Evolutionary conservation across 2,329 filamentous ascomycete genomes (phyloP).

Genomic region (Ascochyta koolunga): DNA sequence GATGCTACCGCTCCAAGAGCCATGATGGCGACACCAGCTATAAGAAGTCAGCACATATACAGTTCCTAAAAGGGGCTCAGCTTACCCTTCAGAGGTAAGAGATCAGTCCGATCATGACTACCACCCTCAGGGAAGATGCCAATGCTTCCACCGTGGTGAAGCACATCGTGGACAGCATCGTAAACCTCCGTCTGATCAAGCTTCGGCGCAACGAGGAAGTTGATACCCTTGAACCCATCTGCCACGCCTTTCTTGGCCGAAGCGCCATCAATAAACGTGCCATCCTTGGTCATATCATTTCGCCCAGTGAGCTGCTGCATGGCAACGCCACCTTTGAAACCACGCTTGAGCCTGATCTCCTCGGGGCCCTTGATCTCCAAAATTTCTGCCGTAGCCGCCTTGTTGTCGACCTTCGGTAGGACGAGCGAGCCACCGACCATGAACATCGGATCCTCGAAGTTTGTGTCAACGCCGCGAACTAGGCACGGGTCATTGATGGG

Average conservation of each 20-base stretch:
- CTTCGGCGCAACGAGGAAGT: conserved; percentile 88
- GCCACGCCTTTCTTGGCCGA: conserved; percentile 59
- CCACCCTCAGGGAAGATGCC: conserved; percentile 98
- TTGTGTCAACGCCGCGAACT: conserved; percentile 77
- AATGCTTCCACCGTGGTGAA: conserved; percentile 84
- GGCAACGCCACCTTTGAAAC: conserved; percentile 78
- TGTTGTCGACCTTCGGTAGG: conserved; percentile 81
- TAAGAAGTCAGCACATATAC: conserved; percentile 21
- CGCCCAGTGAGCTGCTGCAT: conserved; percentile 82
- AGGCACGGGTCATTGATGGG: conserved; percentile 83
- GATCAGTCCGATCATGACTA: conserved; percentile 90
- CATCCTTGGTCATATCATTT: conserved; percentile 71
- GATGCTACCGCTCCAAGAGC: conserved; percentile 87
- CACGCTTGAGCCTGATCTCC: conserved; percentile 84
- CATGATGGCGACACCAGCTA: conserved; percentile 96
- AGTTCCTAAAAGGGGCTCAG: background rate
- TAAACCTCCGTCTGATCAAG: conserved; percentile 95
- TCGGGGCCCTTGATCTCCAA: conserved; percentile 78
- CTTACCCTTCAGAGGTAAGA: conserved; percentile 77
- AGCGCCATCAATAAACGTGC: conserved; percentile 63
- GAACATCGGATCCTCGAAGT: conserved; percentile 69
- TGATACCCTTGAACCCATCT: conserved; percentile 72
- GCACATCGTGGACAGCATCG: conserved; percentile 84
- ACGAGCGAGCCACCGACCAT: conserved; percentile 77
- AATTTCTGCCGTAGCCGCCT: conserved; percentile 83